phyloP scores from a whole-genome alignment of 768 basidiomycete species.

The Heimioporus sp. region DNA sequence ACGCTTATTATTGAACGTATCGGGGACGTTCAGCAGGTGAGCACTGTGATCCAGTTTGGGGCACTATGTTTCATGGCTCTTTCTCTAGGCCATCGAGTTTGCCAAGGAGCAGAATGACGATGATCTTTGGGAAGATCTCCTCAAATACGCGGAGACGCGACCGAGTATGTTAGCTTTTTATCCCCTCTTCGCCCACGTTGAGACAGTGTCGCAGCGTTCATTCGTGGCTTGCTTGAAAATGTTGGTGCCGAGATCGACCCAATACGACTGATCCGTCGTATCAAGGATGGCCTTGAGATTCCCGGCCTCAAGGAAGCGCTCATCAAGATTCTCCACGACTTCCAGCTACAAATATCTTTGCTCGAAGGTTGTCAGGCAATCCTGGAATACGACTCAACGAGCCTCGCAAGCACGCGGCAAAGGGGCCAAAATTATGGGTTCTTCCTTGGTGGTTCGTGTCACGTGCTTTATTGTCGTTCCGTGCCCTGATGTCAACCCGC shows the following conservation, averaged over 20 bases:
- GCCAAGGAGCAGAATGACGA: conserved; percentile 96
- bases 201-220: conserved; percentile 61
- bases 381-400: conserved; percentile 76
- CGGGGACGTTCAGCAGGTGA: conserved; percentile 85
- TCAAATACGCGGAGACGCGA: conserved; percentile 91
- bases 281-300: conserved; percentile 95
- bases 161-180: conserved; percentile 54
- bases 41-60: conserved; percentile 17
- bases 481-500: neutral
- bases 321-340: conserved; percentile 96
- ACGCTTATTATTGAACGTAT: conserved; percentile 93
- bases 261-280: conserved; percentile 88
- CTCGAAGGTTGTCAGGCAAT: conserved; percentile 91
- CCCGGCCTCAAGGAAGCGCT: conserved; percentile 91
- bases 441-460: conserved; percentile 63
- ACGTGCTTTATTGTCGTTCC: neutral
- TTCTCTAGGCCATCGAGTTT: conserved; percentile 86
- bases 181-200: neutral
- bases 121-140: conserved; percentile 96
- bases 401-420: conserved; percentile 67
- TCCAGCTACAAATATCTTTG: conserved; percentile 90
- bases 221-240: conserved; percentile 91
- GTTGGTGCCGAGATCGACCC: conserved; percentile 96
- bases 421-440: conserved; percentile 79
- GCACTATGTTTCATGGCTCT: neutral